phyloP scores from a whole-genome alignment of 1,284 basidiomycete species.

The Fistulina hepatica region DNA sequence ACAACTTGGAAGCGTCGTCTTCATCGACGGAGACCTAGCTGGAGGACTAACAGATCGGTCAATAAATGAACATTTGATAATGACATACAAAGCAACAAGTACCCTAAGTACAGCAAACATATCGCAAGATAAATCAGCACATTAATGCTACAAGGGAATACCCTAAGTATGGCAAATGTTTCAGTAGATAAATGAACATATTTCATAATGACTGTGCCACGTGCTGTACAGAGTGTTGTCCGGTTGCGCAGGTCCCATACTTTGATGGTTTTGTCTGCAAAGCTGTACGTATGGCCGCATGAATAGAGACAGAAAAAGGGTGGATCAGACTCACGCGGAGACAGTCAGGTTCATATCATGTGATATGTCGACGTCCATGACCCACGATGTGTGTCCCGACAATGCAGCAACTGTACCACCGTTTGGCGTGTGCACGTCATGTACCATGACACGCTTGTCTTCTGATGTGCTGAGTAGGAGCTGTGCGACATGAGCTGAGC shows the following conservation, averaged over 20 bases:
- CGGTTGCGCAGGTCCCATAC: constrained; percentile 81
- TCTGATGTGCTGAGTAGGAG: constrained; percentile 78
- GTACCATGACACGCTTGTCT: constrained; percentile 76
- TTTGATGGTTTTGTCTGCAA: constrained; percentile 77
- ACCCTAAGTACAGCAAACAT: too few species aligned
- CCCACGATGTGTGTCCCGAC: constrained; percentile 81
- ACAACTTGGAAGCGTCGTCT: too few species aligned
- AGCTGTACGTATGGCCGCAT: constrained; percentile 31
- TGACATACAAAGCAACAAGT: too few species aligned
- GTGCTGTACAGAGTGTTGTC: constrained; percentile 69
- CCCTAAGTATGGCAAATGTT: too few species aligned
- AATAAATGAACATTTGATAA: too few species aligned
- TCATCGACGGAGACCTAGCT: too few species aligned
- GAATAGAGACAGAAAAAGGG: neutral
- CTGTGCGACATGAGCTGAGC: constrained; percentile 26
- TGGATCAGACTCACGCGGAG: constrained; percentile 53
- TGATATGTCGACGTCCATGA: constrained; percentile 67
- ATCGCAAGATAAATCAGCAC: too few species aligned
- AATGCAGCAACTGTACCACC: constrained; percentile 75
- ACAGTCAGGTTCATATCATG: constrained; percentile 68
- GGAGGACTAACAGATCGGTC: too few species aligned
- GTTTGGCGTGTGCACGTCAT: constrained; percentile 65
- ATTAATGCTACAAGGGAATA: too few species aligned
- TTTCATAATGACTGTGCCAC: too few species aligned
- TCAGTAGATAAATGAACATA: too few species aligned